Evolutionary conservation across 129 eudicot genomes (phyloP), one percentile per base, ranked within the genome.

Genomic region (Flaveria brownii): DNA sequence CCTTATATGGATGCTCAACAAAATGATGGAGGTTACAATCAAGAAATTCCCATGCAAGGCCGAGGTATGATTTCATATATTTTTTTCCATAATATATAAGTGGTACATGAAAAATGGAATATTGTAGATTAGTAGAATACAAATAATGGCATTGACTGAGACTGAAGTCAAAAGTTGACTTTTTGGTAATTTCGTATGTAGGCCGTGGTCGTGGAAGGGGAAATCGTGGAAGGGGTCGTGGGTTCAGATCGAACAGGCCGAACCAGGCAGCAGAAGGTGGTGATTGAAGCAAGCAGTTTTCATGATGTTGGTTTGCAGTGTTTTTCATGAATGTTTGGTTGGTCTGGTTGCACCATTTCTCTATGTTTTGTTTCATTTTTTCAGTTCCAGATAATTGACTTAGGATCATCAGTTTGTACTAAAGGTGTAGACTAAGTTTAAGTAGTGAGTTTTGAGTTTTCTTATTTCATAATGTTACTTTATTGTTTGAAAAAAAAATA

Each of bases 131-230:
- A 26, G 30, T 26, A 26, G 2, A 26, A 26, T 26, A 2, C 30
- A 26, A 26, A 26, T 26, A 26, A 1, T 26, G 3, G 30, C 30
- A 26, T 26, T 26, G 30, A 26, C 30, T 26, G 30, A 26, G 30
- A 26, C 3, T 26, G 30, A 26, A 26, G 30, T 26, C 30, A 1
- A 26, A 26, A 26, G 30, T 26, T 26, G 30, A 26, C 30, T 26
- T 26, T 26, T 26, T 26, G 30, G 73, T 60, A 70, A 18, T 79
- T 11, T 65, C 18, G 8, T 17, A 20, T 73, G 82, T 80, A 90
- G 98, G 98, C 3, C 96, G 96, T 83, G 98, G 98, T 17, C 94
- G 98, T 70, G 93, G 93, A 28, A 83, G 98, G 86, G 92, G 90
- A 25, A 63, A 72, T 47, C 89, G 90, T 47, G 92, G 98, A 18